Base-by-base conservation (phyloP, 2,329 filamentous ascomycete species). In the Calonectria leucothoes region DNA sequence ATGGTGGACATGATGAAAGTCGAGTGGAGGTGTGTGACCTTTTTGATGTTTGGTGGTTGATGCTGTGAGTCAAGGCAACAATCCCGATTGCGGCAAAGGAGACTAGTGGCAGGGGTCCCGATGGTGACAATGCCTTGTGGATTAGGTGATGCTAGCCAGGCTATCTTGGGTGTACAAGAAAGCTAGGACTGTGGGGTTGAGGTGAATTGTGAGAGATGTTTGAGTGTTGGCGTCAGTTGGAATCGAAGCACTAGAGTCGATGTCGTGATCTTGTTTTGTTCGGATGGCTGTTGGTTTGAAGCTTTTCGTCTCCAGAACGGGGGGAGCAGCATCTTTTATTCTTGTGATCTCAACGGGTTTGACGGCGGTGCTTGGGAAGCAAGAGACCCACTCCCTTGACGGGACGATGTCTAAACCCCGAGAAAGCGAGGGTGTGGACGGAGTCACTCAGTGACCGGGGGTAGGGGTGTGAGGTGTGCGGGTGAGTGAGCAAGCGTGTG, bases 1-100 rank as follows among this genome's bases (percentile, higher is more conserved):
- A 80, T 74, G 66, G 82, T 76, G 71, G 82, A 81, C 82, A 84
- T 84, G 63, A 69, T 82, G 78, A 74, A 72, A 48, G 74, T 70
- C 66, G 71, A 61, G 71, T 65, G 75, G 73, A 76, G 73, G 69
- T 76, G 63, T 70, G 75, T 72, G 57, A 67, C 71, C 74, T 72
- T 80, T 79, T 75, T 74, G 72, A 78, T 76, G 76, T 75, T 79
- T 74, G 73, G 74, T 74, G 76, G 63, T 77, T 76, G 72, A 73
- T 76, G 75, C 72, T 75, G 72, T 79, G 76, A 79, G 74, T 78
- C 77, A 77, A 81, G 79, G 79, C 78, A 81, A 70, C 79, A 52
- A 79, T 78, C 79, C 79, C 79, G 79, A 78, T 81, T 79, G 78
- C 79, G 79, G 79, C 74, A 78, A 75, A 74, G 74, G 75, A 76